A percentile compares a stretch with the other conserved stretches of the same genome.
Conservation (phyloP, 148 eudicot species). For the Dianthus caryophyllus region DNA sequence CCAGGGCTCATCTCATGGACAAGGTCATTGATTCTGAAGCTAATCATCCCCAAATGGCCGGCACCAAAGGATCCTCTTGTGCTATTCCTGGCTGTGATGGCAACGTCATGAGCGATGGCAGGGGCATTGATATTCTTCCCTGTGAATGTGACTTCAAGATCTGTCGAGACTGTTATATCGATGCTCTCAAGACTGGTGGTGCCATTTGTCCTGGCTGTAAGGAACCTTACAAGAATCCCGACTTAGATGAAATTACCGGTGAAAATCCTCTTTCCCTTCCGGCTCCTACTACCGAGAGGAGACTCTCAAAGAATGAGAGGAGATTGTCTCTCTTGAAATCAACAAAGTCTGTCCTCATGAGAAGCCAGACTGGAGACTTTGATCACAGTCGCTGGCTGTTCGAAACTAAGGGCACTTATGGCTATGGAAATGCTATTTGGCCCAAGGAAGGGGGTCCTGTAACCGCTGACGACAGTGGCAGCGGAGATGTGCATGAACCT, state of each 20-base stretch:
- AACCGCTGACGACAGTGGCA: slow-evolving; percentile 33
- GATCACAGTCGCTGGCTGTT: slow-evolving; percentile 85
- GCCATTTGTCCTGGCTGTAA: slow-evolving; percentile 77
- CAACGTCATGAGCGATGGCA: slow-evolving; percentile 79
- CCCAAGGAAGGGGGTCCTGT: slow-evolving; percentile 65
- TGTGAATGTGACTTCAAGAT: slow-evolving; percentile 90
- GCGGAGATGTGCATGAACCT: slow-evolving; percentile 45
- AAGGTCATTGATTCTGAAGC: slow-evolving; percentile 74
- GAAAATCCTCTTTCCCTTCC: slow-evolving; percentile 51
- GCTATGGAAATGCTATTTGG: slow-evolving; percentile 96
- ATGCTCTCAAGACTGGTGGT: slow-evolving; percentile 61
- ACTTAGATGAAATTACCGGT: slow-evolving; percentile 38
- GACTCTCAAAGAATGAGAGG: slow-evolving; percentile 70
- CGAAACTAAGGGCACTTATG: slow-evolving; percentile 84
- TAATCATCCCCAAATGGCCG: slow-evolving; percentile 82
- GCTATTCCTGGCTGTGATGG: slow-evolving; percentile 78
- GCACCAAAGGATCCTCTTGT: slow-evolving; percentile 81
- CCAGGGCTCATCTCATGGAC: slow-evolving; percentile 90
- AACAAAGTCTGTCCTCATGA: slow-evolving; percentile 49
- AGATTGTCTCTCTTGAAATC: slow-evolving; percentile 78
- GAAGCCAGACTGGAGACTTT: slow-evolving; percentile 86
- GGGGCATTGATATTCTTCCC: slow-evolving; percentile 73
- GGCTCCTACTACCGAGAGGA: slow-evolving; percentile 25
- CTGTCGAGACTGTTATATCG: slow-evolving; percentile 76
- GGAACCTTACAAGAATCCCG: slow-evolving; percentile 62